Conservation (phyloP, 139 green algal genomes). For the Coelastrella sp. region DNA sequence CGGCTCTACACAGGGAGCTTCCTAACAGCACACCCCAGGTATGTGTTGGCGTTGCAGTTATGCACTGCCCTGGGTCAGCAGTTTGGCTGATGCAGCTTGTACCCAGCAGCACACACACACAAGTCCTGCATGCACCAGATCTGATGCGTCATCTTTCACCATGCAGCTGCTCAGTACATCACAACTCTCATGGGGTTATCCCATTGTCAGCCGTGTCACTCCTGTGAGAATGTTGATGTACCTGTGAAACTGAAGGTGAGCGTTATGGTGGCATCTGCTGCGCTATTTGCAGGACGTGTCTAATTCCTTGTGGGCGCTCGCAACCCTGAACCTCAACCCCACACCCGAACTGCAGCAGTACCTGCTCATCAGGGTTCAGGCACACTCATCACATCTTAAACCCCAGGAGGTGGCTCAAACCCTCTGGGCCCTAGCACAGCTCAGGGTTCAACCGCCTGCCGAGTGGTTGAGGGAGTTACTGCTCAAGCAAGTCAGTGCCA, state of each 20-base stretch:
- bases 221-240: background rate
- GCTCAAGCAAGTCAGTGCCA: background rate
- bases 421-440: background rate
- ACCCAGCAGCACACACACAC: no score
- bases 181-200: background rate
- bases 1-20: conserved; percentile 18
- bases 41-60: background rate
- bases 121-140: no score
- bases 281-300: conserved; percentile 7
- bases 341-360: background rate
- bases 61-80: no score
- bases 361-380: background rate
- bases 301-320: conserved; percentile 24
- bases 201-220: background rate
- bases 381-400: conserved; percentile 18
- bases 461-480: conserved; percentile 25
- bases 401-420: conserved; percentile 9
- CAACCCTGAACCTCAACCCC: conserved; percentile 1
- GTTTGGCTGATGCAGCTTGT: no score
- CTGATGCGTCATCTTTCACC: background rate
- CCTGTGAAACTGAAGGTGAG: no score
- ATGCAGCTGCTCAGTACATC: background rate
- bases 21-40: conserved; percentile 29
- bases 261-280: no score
- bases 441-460: background rate